Evolutionary conservation across 2,329 filamentous ascomycete species (phyloP), one percentile per base, ranked within the genome.

Genomic region (Chrysoporthe austroafricana): DNA sequence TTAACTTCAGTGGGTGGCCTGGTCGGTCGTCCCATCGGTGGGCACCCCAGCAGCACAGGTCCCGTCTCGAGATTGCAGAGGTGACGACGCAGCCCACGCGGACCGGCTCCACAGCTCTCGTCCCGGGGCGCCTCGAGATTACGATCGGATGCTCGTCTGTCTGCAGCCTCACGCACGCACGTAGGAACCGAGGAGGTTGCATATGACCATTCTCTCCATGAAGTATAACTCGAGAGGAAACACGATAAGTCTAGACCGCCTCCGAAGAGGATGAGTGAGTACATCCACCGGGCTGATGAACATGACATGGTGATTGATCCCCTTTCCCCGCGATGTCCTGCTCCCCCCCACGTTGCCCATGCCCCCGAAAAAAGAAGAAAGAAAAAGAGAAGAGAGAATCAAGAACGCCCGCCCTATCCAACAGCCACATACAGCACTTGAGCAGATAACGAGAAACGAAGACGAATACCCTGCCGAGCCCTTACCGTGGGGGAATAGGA

Each of bases 391-490:
- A 36, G 43, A 57, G 13, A 32, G 32, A 14, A 44, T 34, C 36
- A 13, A 63, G 48, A 67, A 54, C 54, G 54, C 67, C 67, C 54
- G 54, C 67, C 67, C 54, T 61, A 63, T 63, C 67, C 67, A 69
- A 66, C 34, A 60, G 14, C 26, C 39, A 39, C 54, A 36, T 59
- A 50, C 43, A 52, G 52, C 39, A 67, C 48, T 64, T 46, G 36
- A 34, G 39, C 18, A 60, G 21, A 65, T 61, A 14, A 66, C 4
- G 26, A 64, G 36, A 46, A 62, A 60, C 63, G 44, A 62, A 63
- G 13, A 60, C 63, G 21, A n/a, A 64, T 50, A 42, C 52, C 52
- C 21, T n/a, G 56, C 63, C 34, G 43, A 50, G 32, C 34, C 54
- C 44, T 52, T 26, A 59, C 54, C 62, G 66, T 57, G 62, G 54